Evolutionary conservation across 2,329 filamentous ascomycete species (phyloP).

Genomic region (Onygenales sp.): DNA sequence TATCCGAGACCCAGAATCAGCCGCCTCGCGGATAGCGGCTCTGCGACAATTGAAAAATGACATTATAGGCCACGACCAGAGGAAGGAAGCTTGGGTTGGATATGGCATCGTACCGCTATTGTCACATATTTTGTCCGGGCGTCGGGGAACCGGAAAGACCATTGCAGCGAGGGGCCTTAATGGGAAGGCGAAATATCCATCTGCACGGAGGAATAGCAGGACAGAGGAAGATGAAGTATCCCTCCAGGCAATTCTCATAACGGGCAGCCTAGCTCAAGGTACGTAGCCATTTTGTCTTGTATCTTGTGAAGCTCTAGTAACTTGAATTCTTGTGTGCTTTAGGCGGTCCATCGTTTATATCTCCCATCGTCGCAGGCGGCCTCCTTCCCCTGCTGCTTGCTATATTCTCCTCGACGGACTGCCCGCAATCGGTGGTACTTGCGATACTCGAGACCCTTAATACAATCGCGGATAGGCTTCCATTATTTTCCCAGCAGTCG

Average conservation of each 20-base stretch:
- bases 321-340: conserved; percentile 6
- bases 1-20: conserved; percentile 44
- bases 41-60: conserved; percentile 77
- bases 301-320: not conserved
- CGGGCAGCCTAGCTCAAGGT: conserved; percentile 80
- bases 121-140: conserved; percentile 38
- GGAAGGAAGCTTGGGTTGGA: conserved; percentile 70
- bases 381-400: conserved; percentile 61
- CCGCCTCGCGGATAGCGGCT: conserved; percentile 39
- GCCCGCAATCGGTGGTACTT: conserved; percentile 57
- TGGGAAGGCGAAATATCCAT: conserved; percentile 14
- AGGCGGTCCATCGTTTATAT: conserved; percentile 74
- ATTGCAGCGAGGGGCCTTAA: conserved; percentile 18
- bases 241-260: conserved; percentile 73
- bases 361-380: conserved; percentile 59
- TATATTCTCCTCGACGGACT: conserved; percentile 56
- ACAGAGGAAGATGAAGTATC: conserved; percentile 58
- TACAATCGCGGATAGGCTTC: conserved; percentile 58
- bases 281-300: conserved; percentile 19
- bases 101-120: conserved; percentile 54
- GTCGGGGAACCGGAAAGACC: conserved; percentile 27
- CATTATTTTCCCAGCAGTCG: conserved; percentile 44
- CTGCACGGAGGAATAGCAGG: conserved; percentile 43
- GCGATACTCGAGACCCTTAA: conserved; percentile 66
- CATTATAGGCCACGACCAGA: conserved; percentile 75